These are phyloP conservation scores for Didymella segeticola DNA, from an alignment of 2,329 filamentous ascomycete species.

Conservation along the genomic window DNA sequence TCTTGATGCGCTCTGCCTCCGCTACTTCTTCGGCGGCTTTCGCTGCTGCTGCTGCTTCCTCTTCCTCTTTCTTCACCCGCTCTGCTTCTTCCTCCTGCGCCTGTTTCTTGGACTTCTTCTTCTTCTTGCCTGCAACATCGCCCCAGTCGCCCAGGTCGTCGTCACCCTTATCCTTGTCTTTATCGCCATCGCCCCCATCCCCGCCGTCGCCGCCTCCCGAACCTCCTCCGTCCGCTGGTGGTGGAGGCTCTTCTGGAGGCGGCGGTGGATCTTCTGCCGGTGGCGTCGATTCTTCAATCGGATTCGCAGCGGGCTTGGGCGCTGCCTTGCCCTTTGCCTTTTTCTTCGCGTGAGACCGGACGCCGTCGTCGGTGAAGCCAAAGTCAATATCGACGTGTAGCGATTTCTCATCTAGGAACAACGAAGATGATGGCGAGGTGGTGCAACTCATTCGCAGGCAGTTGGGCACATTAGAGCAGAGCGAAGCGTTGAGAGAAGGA, in stretches of 20 bases:
- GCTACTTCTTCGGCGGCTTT: constrained; percentile 45
- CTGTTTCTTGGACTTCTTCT: constrained; percentile 50
- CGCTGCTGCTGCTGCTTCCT: constrained; percentile 35
- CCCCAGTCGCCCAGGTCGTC: constrained; percentile 44
- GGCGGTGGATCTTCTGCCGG: constrained; percentile 39
- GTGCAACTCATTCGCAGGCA: constrained; percentile 39
- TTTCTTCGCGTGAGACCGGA: constrained; percentile 65
- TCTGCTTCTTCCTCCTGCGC: constrained; percentile 45
- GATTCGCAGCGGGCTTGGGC: constrained; percentile 33
- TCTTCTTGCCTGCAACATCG: constrained; percentile 46
- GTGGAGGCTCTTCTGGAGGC: constrained; percentile 37
- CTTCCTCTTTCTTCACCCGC: constrained; percentile 46
- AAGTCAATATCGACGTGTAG: constrained; percentile 62
- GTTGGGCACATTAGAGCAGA: constrained; percentile 38
- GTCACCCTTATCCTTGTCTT: constrained; percentile 37
- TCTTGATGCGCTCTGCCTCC: constrained; percentile 35
- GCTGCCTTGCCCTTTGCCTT: constrained; percentile 57
- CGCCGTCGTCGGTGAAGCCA: constrained; percentile 59
- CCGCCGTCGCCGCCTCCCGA: constrained; percentile 43
- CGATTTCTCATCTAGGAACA: constrained; percentile 43
- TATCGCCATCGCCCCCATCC: constrained; percentile 45
- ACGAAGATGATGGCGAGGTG: constrained; percentile 37
- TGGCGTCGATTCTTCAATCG: constrained; percentile 52
- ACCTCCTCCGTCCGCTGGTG: constrained; percentile 46
- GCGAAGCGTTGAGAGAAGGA: constrained; percentile 41